Base-by-base conservation (phyloP, 2,329 filamentous ascomycete species). In the Magnaporthales sp. region DNA sequence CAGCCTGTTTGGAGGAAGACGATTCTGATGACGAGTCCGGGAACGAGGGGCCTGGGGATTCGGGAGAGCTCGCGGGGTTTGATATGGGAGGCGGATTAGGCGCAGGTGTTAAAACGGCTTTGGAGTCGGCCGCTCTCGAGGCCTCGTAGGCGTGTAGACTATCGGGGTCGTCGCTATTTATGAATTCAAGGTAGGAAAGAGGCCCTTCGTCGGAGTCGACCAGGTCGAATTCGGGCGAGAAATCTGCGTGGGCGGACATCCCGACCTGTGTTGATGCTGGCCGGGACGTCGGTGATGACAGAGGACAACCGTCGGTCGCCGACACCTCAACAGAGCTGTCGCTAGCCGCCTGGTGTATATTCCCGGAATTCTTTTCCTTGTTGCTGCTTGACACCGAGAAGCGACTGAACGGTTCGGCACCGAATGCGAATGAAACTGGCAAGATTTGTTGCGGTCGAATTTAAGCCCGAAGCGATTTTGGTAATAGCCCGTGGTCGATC, bases 1-100 rank as follows among this genome's bases (percentile, higher is more conserved):
- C 76, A 46, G 81, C 78, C 67, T 79, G 77, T 72, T 83, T 83
- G 32, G 81, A 83, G 54, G 78, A 78, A 13, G 64, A 66, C 8
- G 64, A 66, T 10, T 66, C 64, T n/a, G 64, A 66, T 2, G 54
- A 61, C 15, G 64, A 66, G 30, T 66, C 64, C 51, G 64, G 64
- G 11, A 66, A 66, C 1, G 54, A 38, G 38, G 64, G 58, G 54
- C 54, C 61, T 9, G 64, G 51, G 15, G 64, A 66, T 27, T 66
- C 64, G 29, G 64, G 64, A 24, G 64, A 66, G 64, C 64, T 66
- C n/a, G 64, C 64, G 27, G 64, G n/a, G 64, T 66, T 66, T 30
- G 64, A 60, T 22, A 65, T 31, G 26, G 38, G 38, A 24, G 63
- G 38, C 38, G 63, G 63, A 29, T 54, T 65, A 8, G 63, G 63